phyloP scores from a whole-genome alignment of 1,284 basidiomycete genomes.

The Fomes fomentarius region DNA sequence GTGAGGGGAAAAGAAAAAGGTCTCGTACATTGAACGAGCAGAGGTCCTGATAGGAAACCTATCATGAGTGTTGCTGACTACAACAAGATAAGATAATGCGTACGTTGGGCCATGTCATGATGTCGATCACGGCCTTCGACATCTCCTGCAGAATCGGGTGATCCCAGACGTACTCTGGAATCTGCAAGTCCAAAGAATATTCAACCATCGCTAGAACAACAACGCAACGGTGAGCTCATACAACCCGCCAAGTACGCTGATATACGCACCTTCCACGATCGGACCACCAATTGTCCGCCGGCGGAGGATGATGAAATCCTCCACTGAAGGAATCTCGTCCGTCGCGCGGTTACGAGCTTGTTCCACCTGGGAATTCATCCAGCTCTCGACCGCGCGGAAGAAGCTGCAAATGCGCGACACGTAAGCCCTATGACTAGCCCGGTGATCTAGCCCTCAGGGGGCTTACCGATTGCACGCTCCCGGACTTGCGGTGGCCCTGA shows the following conservation, averaged over 20 bases:
- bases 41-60: conserved; percentile 49
- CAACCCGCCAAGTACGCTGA: conserved; percentile 1
- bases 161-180: conserved; percentile 48
- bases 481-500: conserved; percentile 41
- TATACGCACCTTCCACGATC: conserved; percentile 45
- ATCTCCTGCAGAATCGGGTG: conserved; percentile 43
- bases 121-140: conserved; percentile 48
- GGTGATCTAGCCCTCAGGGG: too few species aligned
- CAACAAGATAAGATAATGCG: conserved; percentile 19
- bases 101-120: conserved; percentile 57
- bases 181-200: conserved; percentile 47
- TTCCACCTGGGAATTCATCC: conserved; percentile 44
- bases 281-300: conserved; percentile 46
- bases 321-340: conserved; percentile 42
- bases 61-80: too few species aligned
- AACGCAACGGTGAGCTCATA: too few species aligned
- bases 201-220: conserved; percentile 53
- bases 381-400: conserved; percentile 41
- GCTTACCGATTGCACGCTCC: conserved; percentile 42
- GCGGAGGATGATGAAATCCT: conserved; percentile 47
- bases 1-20: conserved; percentile 4
- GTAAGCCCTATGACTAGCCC: too few species aligned
- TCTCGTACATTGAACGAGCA: conserved; percentile 49
- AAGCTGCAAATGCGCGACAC: conserved; percentile 35
- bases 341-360: conserved; percentile 42